phyloP scores from a whole-genome alignment of 805 yeast genomes.

The Scheffersomyces coipomensis region DNA sequence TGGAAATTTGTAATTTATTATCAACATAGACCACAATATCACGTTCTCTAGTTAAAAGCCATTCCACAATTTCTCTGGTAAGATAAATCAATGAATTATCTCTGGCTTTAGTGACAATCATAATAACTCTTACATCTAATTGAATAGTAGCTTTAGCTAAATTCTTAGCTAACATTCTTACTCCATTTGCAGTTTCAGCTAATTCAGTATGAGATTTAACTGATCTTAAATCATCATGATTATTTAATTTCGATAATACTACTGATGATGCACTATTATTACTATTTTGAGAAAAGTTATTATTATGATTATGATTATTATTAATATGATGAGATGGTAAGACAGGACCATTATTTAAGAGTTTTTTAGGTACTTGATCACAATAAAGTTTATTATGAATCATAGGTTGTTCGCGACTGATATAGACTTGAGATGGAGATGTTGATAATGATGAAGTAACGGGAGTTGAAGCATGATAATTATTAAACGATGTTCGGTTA shows the following conservation, averaged over 20 bases:
- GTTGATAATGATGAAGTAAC: neutral
- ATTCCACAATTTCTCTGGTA: conserved; percentile 77
- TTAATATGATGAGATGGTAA: too few relatives aligned
- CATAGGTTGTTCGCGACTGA: conserved; percentile 17
- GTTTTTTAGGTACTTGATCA: conserved; percentile 16
- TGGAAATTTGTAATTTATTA: conserved; percentile 56
- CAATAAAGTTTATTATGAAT: conserved; percentile 30
- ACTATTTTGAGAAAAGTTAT: too few relatives aligned
- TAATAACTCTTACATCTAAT: conserved; percentile 63
- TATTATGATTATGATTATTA: too few relatives aligned
- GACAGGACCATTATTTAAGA: conserved; percentile 8
- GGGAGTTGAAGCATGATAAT: neutral
- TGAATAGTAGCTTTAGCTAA: conserved; percentile 69
- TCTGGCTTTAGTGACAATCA: conserved; percentile 88
- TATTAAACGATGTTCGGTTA: neutral
- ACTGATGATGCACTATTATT: conserved; percentile 18
- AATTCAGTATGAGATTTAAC: conserved; percentile 71
- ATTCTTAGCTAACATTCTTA: conserved; percentile 70
- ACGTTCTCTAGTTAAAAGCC: conserved; percentile 51
- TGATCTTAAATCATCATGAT: conserved; percentile 44
- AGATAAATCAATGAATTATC: conserved; percentile 75
- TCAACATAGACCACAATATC: conserved; percentile 69
- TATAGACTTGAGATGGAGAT: conserved; percentile 5
- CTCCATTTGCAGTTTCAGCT: conserved; percentile 81
- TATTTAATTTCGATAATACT: conserved; percentile 25